phyloP scores from a whole-genome alignment of 2,329 filamentous ascomycete genomes.

The Fusarium heterosporum region DNA sequence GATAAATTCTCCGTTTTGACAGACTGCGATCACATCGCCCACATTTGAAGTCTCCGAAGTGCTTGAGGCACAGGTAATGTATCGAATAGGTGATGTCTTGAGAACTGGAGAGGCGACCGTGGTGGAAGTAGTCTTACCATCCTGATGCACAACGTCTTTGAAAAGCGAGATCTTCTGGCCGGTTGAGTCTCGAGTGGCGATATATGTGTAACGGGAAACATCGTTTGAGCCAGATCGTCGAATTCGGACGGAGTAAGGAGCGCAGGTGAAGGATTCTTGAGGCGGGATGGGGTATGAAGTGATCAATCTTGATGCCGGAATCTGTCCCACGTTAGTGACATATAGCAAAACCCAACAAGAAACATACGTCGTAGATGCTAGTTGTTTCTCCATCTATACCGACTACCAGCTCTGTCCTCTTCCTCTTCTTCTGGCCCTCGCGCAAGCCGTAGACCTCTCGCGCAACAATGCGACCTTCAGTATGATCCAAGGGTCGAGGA shows the following conservation, averaged over 20 bases:
- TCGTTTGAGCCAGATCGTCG: conserved; percentile 61
- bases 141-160: conserved; percentile 65
- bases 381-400: conserved; percentile 74
- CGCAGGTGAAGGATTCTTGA: conserved; percentile 72
- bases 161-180: conserved; percentile 68
- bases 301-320: conserved; percentile 70
- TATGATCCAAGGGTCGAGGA: conserved; percentile 67
- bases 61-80: conserved; percentile 51
- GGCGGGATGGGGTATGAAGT: conserved; percentile 76
- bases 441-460: conserved; percentile 71
- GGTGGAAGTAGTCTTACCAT: conserved; percentile 65
- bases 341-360: no score
- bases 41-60: conserved; percentile 44
- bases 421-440: conserved; percentile 69
- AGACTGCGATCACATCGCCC: conserved; percentile 65
- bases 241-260: conserved; percentile 68
- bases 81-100: conserved; percentile 52
- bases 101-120: conserved; percentile 58
- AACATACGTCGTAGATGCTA: conserved; percentile 73
- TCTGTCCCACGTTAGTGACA: conserved; percentile 54
- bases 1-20: conserved; percentile 69
- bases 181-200: conserved; percentile 63
- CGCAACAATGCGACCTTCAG: conserved; percentile 64
- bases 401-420: conserved; percentile 72
- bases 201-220: conserved; percentile 70